Evolutionary conservation across 2,329 filamentous ascomycete genomes (phyloP), one percentile per base, ranked within the genome.

Genomic region (Leptographium wingfieldii): DNA sequence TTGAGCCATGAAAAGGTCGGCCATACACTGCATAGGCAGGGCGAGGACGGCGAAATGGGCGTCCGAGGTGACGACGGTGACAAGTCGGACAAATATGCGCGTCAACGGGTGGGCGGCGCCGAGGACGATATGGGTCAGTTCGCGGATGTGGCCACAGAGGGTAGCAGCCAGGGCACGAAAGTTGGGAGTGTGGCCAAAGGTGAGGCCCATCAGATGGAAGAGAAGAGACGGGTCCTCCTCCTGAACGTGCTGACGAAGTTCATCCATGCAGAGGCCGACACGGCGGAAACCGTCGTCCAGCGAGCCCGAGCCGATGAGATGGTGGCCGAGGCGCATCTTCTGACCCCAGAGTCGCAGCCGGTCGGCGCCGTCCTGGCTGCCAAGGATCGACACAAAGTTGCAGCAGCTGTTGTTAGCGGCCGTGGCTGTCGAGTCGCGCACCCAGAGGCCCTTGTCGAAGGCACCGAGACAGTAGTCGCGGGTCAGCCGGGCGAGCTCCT

Each of bases 151-250:
- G n/a, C 22, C 49, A 25, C 59, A 59, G 5, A 64, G 57, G 2
- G 57, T 52, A 1, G 27, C 16, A n/a, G 59, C 56, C 22, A 64
- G 53, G 6, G 56, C 40, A 31, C 53, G 59, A 29, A 61, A 55
- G 19, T 53, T 52, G 25, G 56, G 22, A 31, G 60, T 60, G 55
- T 58, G 59, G 54, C 49, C 60, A 49, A 61, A 55, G 19, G 60
- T 62, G 58, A 60, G 62, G 58, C 52, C 55, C 11, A 63, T 59
- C 43, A 68, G 54, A 40, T 66, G 62, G 48, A 63, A 67, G 51
- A 69, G 63, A 31, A 68, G 59, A 7, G 64, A 53, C 22, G 62
- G 63, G 55, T 68, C 67, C 52, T 68, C 62, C 27, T 68, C 66
- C 14, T 56, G 57, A 35, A 69, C 54, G 49, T 67, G 60, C 61